Conservation (phyloP, 2,329 filamentous ascomycete genomes). For the Acarospora socialis region DNA sequence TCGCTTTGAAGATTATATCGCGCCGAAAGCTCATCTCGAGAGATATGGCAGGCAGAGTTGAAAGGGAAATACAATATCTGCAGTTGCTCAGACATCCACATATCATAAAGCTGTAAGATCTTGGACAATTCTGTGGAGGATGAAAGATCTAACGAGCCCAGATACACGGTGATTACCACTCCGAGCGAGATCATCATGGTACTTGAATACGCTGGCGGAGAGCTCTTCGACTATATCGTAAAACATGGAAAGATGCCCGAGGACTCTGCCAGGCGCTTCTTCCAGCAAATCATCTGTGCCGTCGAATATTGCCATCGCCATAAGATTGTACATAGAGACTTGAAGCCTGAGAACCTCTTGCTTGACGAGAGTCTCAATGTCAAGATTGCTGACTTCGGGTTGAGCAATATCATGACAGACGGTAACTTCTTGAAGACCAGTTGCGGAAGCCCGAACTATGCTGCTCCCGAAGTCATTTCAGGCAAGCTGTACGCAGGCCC, state of each 20-base stretch:
- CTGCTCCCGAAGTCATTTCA: constrained; percentile 92
- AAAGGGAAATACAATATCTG: constrained; percentile 95
- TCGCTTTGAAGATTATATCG: constrained; percentile 95
- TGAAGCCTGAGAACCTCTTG: constrained; percentile 93
- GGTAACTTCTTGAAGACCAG: constrained; percentile 98
- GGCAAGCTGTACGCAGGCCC: constrained; percentile 95
- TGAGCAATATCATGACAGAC: constrained; percentile 99
- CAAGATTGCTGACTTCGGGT: constrained; percentile 96
- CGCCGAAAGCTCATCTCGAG: constrained; percentile 90
- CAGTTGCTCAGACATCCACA: constrained; percentile 91
- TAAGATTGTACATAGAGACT: constrained; percentile 94
- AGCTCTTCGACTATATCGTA: constrained; percentile 97
- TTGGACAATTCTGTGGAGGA: not conserved
- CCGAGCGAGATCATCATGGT: constrained; percentile 96
- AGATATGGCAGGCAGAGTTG: constrained; percentile 95
- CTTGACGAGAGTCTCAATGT: constrained; percentile 93
- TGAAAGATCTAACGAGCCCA: constrained; percentile 26
- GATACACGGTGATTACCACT: constrained; percentile 94
- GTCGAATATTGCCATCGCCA: constrained; percentile 98
- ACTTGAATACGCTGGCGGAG: constrained; percentile 88
- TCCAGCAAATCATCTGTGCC: constrained; percentile 97
- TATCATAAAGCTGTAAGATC: constrained; percentile 85
- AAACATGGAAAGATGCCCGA: constrained; percentile 85
- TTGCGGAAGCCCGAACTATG: constrained; percentile 96
- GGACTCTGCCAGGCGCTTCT: constrained; percentile 87